phyloP scores from a whole-genome alignment of 139 green algal genomes.

The Tetraselmis chui region DNA sequence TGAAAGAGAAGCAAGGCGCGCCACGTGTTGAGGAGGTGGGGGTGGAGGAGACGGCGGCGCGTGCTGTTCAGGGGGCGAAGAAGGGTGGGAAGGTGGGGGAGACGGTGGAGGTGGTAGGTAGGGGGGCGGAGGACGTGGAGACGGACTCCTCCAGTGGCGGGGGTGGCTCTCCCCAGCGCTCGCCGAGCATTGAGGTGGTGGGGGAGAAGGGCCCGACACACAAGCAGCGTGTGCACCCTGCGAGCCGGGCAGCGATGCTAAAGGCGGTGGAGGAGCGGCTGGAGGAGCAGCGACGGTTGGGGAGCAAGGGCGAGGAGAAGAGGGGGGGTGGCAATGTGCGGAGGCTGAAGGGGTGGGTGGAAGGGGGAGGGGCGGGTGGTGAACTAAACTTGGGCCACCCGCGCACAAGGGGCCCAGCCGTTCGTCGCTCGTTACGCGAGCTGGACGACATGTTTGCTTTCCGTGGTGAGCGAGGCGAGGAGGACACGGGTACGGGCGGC shows the following conservation, averaged over 20 bases:
- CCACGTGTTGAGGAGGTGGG: not conserved
- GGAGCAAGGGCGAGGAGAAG: not conserved
- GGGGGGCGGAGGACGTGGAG: not conserved
- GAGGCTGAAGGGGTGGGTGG: too few relatives aligned
- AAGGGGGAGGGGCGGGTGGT: too few relatives aligned
- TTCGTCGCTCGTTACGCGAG: not conserved
- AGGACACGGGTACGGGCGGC: not conserved
- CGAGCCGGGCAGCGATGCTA: not conserved
- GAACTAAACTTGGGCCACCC: too few relatives aligned
- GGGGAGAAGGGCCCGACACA: not conserved
- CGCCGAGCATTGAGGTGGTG: not conserved
- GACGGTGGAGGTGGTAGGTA: not conserved
- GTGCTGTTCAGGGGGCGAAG: not conserved
- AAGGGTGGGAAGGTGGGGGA: not conserved
- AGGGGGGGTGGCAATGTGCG: too few relatives aligned
- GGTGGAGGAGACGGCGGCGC: too few relatives aligned
- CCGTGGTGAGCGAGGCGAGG: not conserved
- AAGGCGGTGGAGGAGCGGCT: not conserved
- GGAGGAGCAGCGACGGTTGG: not conserved
- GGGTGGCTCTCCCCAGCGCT: not conserved
- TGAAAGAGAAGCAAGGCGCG: not conserved
- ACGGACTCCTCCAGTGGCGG: not conserved
- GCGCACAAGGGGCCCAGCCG: too few relatives aligned
- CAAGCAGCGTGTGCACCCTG: not conserved
- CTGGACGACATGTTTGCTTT: not conserved